Evolutionary conservation across 2,329 filamentous ascomycete genomes (phyloP).

Genomic region (Scedosporium minutisporum): DNA sequence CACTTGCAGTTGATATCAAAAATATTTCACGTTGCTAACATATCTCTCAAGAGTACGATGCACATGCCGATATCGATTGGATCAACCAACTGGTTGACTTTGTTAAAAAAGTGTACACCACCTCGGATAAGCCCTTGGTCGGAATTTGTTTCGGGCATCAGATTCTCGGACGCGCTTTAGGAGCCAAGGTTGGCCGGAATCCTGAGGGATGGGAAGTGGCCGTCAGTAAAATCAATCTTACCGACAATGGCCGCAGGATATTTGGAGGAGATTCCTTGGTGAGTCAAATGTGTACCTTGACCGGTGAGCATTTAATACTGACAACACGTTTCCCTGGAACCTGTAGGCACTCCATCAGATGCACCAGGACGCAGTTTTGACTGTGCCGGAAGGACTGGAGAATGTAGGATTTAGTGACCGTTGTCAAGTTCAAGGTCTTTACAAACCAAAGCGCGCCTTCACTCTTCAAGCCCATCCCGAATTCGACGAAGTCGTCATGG

Average conservation of each 20-base stretch:
- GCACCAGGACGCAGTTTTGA: conserved; percentile 34
- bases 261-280: conserved; percentile 27
- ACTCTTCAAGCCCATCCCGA: conserved; percentile 40
- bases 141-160: conserved; percentile 41
- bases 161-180: conserved; percentile 33
- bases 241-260: conserved; percentile 26
- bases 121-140: conserved; percentile 24
- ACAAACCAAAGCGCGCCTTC: conserved; percentile 26
- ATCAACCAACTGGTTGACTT: conserved; percentile 32
- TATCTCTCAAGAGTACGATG: conserved; percentile 22
- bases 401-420: conserved; percentile 30
- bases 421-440: conserved; percentile 34
- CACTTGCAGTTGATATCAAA: background rate
- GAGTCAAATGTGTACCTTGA: background rate
- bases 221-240: conserved; percentile 29
- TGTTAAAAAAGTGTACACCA: conserved; percentile 18
- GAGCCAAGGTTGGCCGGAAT: conserved; percentile 25
- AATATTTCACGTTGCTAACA: background rate
- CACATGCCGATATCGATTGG: conserved; percentile 33
- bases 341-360: conserved; percentile 33
- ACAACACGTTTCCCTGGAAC: too few relatives aligned
- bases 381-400: conserved; percentile 26
- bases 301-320: too few relatives aligned
- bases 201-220: conserved; percentile 35
- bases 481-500: conserved; percentile 29